A percentile compares a stretch with the other conserved stretches of the same genome.
Conservation (phyloP, 2,329 filamentous ascomycete genomes). For the Fusarium multiceps region DNA sequence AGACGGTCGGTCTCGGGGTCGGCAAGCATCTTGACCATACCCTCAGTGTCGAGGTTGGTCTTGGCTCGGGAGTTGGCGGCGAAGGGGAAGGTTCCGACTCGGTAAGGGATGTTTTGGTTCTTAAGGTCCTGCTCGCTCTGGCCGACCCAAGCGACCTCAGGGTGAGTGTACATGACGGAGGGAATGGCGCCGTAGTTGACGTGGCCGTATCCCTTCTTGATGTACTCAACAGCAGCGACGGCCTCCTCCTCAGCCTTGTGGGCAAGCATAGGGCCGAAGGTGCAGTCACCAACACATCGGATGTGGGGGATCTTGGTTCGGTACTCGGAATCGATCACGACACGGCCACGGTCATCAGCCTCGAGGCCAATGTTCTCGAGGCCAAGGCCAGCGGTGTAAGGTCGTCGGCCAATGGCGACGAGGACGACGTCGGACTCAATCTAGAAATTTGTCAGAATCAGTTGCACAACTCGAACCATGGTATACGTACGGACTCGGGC, state of each 20-base stretch:
- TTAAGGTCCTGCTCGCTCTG: conserved; percentile 98
- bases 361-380: conserved; percentile 95
- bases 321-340: conserved; percentile 98
- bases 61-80: conserved; percentile 98
- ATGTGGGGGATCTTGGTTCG: conserved; percentile 98
- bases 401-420: conserved; percentile 94
- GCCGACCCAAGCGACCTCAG: conserved; percentile 98
- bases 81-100: conserved; percentile 94
- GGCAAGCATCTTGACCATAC: conserved; percentile 95
- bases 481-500: conserved; percentile 78
- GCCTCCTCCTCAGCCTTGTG: conserved; percentile 99
- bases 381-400: conserved; percentile 91
- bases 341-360: conserved; percentile 89
- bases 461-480: neutral
- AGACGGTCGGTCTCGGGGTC: conserved; percentile 97
- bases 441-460: conserved; percentile 57
- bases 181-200: conserved; percentile 99
- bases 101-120: conserved; percentile 89
- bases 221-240: conserved; percentile 94
- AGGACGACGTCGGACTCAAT: conserved; percentile 95
- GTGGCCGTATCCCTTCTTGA: conserved; percentile 97
- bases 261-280: conserved; percentile 98
- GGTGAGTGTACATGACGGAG: conserved; percentile 99
- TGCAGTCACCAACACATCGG: conserved; percentile 94
- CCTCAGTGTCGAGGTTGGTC: conserved; percentile 97